Evolutionary conservation across 176 grass and related monocot species (phyloP), one percentile per base, ranked within the genome.

Genomic region (Rhynchospora tenuis): DNA sequence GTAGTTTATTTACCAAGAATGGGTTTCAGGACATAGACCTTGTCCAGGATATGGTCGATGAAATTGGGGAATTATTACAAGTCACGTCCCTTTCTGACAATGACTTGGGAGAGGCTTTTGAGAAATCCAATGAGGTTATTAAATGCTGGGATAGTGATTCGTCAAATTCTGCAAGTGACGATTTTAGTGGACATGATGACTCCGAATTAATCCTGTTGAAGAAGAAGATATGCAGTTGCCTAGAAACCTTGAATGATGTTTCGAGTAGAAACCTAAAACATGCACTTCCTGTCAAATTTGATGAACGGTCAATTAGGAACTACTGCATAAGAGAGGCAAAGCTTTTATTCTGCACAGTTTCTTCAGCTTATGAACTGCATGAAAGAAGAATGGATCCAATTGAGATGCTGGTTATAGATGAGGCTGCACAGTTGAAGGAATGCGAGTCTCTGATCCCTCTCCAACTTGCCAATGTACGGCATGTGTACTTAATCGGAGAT

Each of bases 381-480:
- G 85, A 57, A 66, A 56, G 89, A 84, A 77, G 23, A 7, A 87
- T 84, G 78, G 89, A 52, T 64, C 87, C 91, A 83, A 83, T 94
- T 73, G 89, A 92, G 17, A 88, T 93, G 69, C 52, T 94, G 46
- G 88, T 97, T 75, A 90, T 97, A 72, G 94, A 97, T 73, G 94
- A 97, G 84, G 94, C 94, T 80, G 88, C 94, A 46, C 91, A 94
- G 66, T 63, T 94, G 76, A 97, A 97, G 85, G 91, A 97, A 88
- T 91, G 91, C 56, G 94, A 97, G 86, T 86, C 88, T 43, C 42
- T 94, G 26, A 84, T 97, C 60, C 91, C 94, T 83, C 84, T 97
- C 69, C 85, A 90, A 59, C 48, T 90, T n/a, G 67, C 64, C 9
- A 54, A 84, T 17, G 87, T 97, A 85, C 75, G 89, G 44, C 94